phyloP scores from a whole-genome alignment of 495 filamentous ascomycete species.

The Talaromyces liani region DNA sequence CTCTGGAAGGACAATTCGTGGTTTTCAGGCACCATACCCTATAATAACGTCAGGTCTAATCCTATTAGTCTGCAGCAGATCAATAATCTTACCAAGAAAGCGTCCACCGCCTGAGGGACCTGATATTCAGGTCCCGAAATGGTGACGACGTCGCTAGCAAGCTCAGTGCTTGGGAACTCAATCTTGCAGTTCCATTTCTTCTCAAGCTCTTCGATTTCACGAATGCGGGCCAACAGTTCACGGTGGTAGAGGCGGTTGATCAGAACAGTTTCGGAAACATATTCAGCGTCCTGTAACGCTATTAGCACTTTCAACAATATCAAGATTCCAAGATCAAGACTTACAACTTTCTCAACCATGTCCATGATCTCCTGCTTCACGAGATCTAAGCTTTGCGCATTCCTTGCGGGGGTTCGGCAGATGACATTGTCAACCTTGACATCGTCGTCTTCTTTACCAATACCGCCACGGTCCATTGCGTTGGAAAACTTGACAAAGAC shows the following conservation, averaged over 20 bases:
- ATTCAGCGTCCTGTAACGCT: slow-evolving; percentile 72
- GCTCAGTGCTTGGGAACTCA: slow-evolving; percentile 92
- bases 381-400: slow-evolving; percentile 90
- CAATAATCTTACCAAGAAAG: slow-evolving; percentile 62
- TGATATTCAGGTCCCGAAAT: slow-evolving; percentile 96
- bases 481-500: slow-evolving; percentile 99
- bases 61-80: not conserved
- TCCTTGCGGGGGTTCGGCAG: slow-evolving; percentile 92
- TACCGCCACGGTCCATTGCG: slow-evolving; percentile 94
- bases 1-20: slow-evolving; percentile 83
- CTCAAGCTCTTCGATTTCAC: slow-evolving; percentile 87
- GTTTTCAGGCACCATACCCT: slow-evolving; percentile 94
- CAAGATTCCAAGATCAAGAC: slow-evolving; percentile 16
- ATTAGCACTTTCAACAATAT: not conserved
- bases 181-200: slow-evolving; percentile 99
- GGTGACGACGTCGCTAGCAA: slow-evolving; percentile 90
- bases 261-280: slow-evolving; percentile 83
- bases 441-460: slow-evolving; percentile 93
- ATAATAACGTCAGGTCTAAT: slow-evolving; percentile 17
- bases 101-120: slow-evolving; percentile 91
- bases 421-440: slow-evolving; percentile 99
- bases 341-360: slow-evolving; percentile 92
- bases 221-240: slow-evolving; percentile 77
- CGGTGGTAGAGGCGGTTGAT: slow-evolving; percentile 95
- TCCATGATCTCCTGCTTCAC: slow-evolving; percentile 99